A percentile compares a stretch with the other conserved stretches of the same genome.
Conservation (phyloP, 2,329 filamentous ascomycete species). For the Parafenestella ontariensis region DNA sequence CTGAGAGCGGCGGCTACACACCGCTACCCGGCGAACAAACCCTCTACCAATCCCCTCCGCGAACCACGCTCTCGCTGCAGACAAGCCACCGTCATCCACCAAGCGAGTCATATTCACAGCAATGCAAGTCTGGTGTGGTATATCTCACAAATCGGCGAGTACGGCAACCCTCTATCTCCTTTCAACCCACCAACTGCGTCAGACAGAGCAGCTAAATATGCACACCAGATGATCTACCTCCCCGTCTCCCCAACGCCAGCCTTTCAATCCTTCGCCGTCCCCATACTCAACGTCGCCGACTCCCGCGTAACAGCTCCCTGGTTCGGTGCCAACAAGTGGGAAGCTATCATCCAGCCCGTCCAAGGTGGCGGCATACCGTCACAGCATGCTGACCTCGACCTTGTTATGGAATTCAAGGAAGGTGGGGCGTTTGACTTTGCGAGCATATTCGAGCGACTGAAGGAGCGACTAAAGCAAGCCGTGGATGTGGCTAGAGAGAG, state of each 20-base stretch:
- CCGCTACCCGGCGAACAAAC: conserved; percentile 84
- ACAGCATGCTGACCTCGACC: conserved; percentile 74
- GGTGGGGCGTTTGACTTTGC: conserved; percentile 95
- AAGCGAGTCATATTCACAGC: conserved; percentile 69
- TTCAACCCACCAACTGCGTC: background rate
- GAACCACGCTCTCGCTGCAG: conserved; percentile 78
- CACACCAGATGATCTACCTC: conserved; percentile 81
- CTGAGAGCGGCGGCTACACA: conserved; percentile 74
- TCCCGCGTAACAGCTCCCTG: conserved; percentile 86
- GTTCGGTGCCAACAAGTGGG: conserved; percentile 93
- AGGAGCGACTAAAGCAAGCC: conserved; percentile 81
- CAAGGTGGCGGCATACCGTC: conserved; percentile 82
- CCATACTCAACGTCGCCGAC: conserved; percentile 86
- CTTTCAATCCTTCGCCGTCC: conserved; percentile 87
- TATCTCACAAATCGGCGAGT: conserved; percentile 88
- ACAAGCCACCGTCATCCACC: conserved; percentile 71
- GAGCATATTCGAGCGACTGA: conserved; percentile 80
- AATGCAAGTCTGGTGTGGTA: conserved; percentile 76
- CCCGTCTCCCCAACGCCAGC: conserved; percentile 70
- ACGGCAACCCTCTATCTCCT: conserved; percentile 42
- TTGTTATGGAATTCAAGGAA: conserved; percentile 90
- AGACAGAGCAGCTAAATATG: conserved; percentile 6
- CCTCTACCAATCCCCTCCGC: conserved; percentile 78
- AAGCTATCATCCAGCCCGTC: conserved; percentile 79
- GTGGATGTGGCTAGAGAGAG: conserved; percentile 76